A percentile compares a stretch with the other conserved stretches of the same genome.
Evolutionary conservation across 768 basidiomycete species (phyloP).

Genomic region (Rhodosporidiobolus sp.): DNA sequence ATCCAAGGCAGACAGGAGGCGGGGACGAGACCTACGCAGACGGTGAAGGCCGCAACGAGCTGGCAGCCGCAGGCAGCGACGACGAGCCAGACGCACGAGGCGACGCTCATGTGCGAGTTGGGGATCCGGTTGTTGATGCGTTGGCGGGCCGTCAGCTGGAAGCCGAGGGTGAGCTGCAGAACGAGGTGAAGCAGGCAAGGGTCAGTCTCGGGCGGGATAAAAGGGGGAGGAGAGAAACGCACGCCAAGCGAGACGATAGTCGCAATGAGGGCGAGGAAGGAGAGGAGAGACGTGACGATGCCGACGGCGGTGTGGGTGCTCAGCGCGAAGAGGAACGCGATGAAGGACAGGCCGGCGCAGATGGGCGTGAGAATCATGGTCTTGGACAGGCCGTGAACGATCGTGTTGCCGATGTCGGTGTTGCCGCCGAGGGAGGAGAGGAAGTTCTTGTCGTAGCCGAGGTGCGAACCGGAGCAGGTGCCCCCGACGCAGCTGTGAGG

Average conservation of each 20-base stretch:
- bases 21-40: conserved; percentile 31
- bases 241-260: conserved; percentile 47
- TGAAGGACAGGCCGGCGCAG: conserved; percentile 47
- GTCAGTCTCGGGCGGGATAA: too few species aligned
- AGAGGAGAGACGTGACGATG: conserved; percentile 46
- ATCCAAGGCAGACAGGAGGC: too few species aligned
- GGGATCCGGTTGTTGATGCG: conserved; percentile 20
- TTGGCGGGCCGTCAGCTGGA: conserved; percentile 27
- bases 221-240: conserved; percentile 36
- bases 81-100: conserved; percentile 30
- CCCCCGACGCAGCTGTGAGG: not conserved
- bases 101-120: conserved; percentile 18
- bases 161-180: conserved; percentile 26
- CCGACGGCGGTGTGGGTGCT: conserved; percentile 46
- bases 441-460: not conserved
- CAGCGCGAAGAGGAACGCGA: conserved; percentile 48
- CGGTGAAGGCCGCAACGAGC: conserved; percentile 13
- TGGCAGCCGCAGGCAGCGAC: conserved; percentile 29
- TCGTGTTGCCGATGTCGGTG: conserved; percentile 5
- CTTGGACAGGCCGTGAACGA: conserved; percentile 39
- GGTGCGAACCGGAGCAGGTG: not conserved
- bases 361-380: conserved; percentile 49
- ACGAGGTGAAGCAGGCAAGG: too few species aligned
- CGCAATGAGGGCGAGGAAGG: conserved; percentile 47
- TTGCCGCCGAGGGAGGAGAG: not conserved